phyloP scores from a whole-genome alignment of 129 eudicot genomes.

The Flaveria linearis region DNA sequence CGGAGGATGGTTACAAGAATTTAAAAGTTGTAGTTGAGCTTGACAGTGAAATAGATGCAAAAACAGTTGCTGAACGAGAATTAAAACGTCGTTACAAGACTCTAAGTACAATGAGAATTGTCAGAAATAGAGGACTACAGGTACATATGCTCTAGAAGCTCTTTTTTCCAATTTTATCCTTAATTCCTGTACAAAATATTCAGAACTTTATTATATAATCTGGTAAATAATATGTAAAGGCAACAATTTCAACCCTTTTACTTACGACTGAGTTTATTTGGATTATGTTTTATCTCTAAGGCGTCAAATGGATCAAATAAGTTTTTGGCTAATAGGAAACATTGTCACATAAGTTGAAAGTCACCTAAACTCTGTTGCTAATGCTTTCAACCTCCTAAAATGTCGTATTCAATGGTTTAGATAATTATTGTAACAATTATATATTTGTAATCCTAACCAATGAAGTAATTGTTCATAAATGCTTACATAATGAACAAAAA shows the following conservation, averaged over 20 bases:
- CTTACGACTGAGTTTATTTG: background rate
- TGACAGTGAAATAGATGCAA: constrained; percentile 88
- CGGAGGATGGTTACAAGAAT: constrained; percentile 86
- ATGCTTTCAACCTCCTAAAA: background rate
- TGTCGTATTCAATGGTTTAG: background rate
- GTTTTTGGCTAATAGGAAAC: background rate
- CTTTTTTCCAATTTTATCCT: background rate
- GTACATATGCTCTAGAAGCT: constrained; percentile 34
- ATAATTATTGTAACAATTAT: background rate
- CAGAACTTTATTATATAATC: background rate
- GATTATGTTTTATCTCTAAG: background rate
- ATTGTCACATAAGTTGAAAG: constrained; percentile 3
- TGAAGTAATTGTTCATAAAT: background rate
- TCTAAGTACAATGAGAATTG: constrained; percentile 69
- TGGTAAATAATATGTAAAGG: background rate
- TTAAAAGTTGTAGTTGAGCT: constrained; percentile 88
- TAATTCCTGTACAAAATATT: too few relatives aligned
- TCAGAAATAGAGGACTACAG: constrained; percentile 86
- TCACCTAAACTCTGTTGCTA: background rate
- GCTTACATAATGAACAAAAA: background rate
- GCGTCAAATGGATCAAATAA: background rate
- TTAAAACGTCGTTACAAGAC: constrained; percentile 77
- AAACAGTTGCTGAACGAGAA: constrained; percentile 75
- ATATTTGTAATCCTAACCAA: background rate
- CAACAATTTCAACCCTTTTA: background rate